These are phyloP conservation scores for Neurospora sp. DNA, from an alignment of 495 filamentous ascomycete species.

Conservation along the genomic window DNA sequence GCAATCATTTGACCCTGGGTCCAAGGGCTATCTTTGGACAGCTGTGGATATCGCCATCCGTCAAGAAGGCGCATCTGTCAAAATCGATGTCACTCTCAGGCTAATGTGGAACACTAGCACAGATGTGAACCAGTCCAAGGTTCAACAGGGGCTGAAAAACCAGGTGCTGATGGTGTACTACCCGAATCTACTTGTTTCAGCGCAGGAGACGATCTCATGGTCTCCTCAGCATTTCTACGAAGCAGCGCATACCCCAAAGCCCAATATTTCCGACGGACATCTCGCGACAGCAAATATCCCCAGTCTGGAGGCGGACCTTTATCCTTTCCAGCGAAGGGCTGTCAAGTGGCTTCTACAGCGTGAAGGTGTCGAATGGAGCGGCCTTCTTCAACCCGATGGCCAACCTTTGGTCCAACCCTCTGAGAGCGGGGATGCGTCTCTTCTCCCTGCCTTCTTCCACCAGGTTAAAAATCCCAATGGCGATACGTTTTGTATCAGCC, in stretches of 20 bases:
- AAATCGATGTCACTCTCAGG: slow-evolving; percentile 9
- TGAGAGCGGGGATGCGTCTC: neutral
- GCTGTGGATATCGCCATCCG: slow-evolving; percentile 4
- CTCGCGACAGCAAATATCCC: slow-evolving; percentile 16
- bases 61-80: slow-evolving; percentile 8
- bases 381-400: neutral
- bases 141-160: slow-evolving; percentile 12
- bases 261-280: slow-evolving; percentile 11
- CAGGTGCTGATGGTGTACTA: slow-evolving; percentile 19
- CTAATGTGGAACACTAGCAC: slow-evolving; percentile 17
- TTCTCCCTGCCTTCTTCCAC: slow-evolving; percentile 8
- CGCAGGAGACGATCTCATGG: slow-evolving; percentile 3
- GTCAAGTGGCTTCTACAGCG: slow-evolving; percentile 36
- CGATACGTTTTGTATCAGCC: slow-evolving; percentile 37
- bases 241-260: slow-evolving; percentile 27
- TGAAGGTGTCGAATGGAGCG: slow-evolving; percentile 31
- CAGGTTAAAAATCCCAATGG: slow-evolving; percentile 23
- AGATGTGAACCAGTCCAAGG: slow-evolving; percentile 1
- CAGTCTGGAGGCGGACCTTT: slow-evolving; percentile 23
- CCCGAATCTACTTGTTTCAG: slow-evolving; percentile 4
- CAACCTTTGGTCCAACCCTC: slow-evolving; percentile 9
- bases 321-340: slow-evolving; percentile 35
- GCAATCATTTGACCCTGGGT: slow-evolving; percentile 3
- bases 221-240: slow-evolving; percentile 37
- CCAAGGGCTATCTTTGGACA: slow-evolving; percentile 17